Percentiles rank a stretch among this genome's conserved stretches.
phyloP scores from a whole-genome alignment of 2,329 filamentous ascomycete species.

The Biscogniauxia mediterranea region DNA sequence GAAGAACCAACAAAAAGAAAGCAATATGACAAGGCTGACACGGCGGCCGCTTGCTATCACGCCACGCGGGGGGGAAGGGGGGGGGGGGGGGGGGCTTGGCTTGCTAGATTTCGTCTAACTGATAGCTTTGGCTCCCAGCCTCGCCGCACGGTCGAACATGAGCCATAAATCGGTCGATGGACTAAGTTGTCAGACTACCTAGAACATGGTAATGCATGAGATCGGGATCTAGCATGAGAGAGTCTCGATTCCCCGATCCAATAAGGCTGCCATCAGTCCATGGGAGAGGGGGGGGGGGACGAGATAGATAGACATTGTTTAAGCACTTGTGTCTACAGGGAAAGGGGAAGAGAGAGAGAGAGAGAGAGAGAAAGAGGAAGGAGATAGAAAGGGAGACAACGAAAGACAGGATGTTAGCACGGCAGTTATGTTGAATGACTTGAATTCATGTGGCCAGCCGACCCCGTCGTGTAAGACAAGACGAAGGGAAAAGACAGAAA shows the following conservation, averaged over 20 bases:
- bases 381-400: background rate
- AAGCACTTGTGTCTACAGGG: no score
- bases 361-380: no score
- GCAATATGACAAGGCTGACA: background rate
- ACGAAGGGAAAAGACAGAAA: background rate
- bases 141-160: background rate
- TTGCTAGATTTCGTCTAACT: background rate
- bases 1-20: background rate
- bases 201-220: constrained; percentile 21
- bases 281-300: no score
- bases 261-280: background rate
- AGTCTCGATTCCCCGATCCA: constrained; percentile 14
- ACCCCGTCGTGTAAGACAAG: background rate
- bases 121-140: background rate
- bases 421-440: background rate
- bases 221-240: constrained; percentile 25
- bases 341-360: no score
- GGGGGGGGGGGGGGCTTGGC: background rate
- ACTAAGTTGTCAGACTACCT: constrained; percentile 2
- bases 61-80: background rate
- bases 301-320: no score
- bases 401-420: background rate
- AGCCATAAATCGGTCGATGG: background rate
- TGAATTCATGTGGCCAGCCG: no score
- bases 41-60: background rate